Evolutionary conservation across 805 yeast genomes (phyloP).

Genomic region (Metschnikowia drakensbergensis): DNA sequence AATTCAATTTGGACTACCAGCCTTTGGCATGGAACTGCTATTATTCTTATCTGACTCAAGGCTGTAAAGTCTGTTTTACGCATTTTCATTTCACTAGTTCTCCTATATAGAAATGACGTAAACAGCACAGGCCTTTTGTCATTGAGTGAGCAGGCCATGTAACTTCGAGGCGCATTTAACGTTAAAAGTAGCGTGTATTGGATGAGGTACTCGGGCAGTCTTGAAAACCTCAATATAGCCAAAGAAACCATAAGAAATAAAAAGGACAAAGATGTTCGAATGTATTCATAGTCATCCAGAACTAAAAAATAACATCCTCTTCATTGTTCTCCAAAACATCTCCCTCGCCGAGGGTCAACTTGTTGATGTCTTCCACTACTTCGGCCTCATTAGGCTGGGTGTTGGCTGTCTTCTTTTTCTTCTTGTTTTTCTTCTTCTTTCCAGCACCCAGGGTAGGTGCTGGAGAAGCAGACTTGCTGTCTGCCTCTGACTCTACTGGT

Average conservation of each 20-base stretch:
- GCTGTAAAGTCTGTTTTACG: too few species aligned
- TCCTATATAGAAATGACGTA: too few species aligned
- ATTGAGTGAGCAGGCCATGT: too few species aligned
- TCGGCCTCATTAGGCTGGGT: conserved; percentile 14
- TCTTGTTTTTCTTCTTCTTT: conserved; percentile 17
- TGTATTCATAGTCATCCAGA: not conserved
- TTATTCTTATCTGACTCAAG: too few species aligned
- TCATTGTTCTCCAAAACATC: conserved; percentile 40
- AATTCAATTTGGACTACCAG: too few species aligned
- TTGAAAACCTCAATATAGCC: not conserved
- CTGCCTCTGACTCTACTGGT: conserved; percentile 3
- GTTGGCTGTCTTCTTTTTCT: conserved; percentile 13
- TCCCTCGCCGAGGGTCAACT: conserved; percentile 22
- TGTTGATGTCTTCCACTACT: conserved; percentile 27
- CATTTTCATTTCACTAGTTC: too few species aligned
- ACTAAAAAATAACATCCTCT: conserved; percentile 43
- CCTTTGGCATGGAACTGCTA: too few species aligned
- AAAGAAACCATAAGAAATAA: not conserved
- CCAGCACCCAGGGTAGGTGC: conserved; percentile 5
- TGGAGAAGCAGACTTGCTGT: conserved; percentile 1
- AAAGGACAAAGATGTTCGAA: not conserved
- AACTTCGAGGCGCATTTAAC: not conserved
- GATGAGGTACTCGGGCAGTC: not conserved
- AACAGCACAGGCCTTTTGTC: too few species aligned
- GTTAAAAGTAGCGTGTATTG: not conserved